Percentiles rank a stretch among this genome's conserved stretches.
These are phyloP conservation scores for Penicillium cataractarum DNA, from an alignment of 495 filamentous ascomycete species.

Conservation along the genomic window DNA sequence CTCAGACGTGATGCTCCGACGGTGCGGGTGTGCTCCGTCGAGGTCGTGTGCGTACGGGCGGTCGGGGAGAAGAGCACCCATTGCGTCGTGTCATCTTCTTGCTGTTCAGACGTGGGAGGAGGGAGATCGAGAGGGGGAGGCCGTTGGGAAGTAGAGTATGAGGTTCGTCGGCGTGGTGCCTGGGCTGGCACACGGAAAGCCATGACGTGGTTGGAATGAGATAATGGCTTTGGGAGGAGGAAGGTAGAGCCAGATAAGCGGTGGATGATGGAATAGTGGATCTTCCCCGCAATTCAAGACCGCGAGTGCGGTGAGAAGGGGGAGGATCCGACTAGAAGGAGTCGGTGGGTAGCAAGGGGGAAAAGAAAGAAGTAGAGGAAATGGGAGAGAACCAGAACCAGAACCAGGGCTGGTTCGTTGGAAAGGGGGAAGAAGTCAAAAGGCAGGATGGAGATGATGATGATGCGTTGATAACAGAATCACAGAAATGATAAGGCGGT, in stretches of 20 bases:
- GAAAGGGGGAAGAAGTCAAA: neutral
- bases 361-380: neutral
- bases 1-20: slow-evolving; percentile 75
- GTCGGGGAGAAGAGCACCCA: slow-evolving; percentile 95
- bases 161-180: slow-evolving; percentile 61
- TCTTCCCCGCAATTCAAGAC: slow-evolving; percentile 29
- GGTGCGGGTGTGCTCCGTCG: slow-evolving; percentile 72
- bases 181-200: slow-evolving; percentile 81
- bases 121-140: slow-evolving; percentile 42
- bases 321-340: slow-evolving; percentile 1
- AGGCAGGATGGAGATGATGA: slow-evolving; percentile 1
- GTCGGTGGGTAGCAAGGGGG: neutral
- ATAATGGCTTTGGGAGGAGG: slow-evolving; percentile 4
- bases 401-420: neutral
- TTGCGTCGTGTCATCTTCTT: slow-evolving; percentile 75
- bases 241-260: slow-evolving; percentile 14
- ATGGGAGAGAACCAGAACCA: neutral
- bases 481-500: slow-evolving; percentile 21
- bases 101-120: slow-evolving; percentile 39
- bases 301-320: slow-evolving; percentile 18
- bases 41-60: slow-evolving; percentile 69
- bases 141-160: slow-evolving; percentile 53
- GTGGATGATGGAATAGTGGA: slow-evolving; percentile 21
- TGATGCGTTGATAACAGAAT: slow-evolving; percentile 30
- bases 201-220: slow-evolving; percentile 53